Base-by-base conservation (phyloP, 805 yeast species). In the Metschnikowia gelsemii region DNA sequence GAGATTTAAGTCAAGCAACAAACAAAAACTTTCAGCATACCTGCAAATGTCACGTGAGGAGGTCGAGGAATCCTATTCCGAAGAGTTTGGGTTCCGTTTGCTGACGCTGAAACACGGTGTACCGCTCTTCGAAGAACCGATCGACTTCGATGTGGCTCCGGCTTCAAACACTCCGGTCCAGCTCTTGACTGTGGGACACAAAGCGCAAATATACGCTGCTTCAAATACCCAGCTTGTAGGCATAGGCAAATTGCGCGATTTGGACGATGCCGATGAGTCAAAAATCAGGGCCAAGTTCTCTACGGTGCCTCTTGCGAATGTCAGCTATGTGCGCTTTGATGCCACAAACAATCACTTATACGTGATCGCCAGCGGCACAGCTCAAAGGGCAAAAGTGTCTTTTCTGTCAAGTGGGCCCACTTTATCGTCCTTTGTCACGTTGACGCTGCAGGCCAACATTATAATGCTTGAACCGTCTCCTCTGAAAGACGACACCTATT, bases 51-150 rank as follows among this genome's bases (percentile, higher is more conserved):
- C 37, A 24, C 33, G 39, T 20, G 35, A 27, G 17, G 54, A 50
- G 23, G 37, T 50, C 5, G 49, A 45, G 20, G 55, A 51, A 38
- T 23, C 32, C 5, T 34, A 53, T 5, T 63, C 73, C 4, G 73
- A 70, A 43, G 73, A 70, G 48, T 62, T 70, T 44, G 78, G 78
- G 5, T 75, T 73, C 59, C 71, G 67, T 24, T 50, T 73, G 14
- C 70, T 68, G n/a, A 45, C 62, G 5, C 45, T 48, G 9, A 65
- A 57, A 37, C 52, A 59, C 12, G 76, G 73, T 2, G 32, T 47
- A 16, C 35, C 25, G n/a, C 45, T 58, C 2, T 52, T 56, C 20
- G 48, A 48, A 43, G 14, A 41, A 57, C 38, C 73, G 65, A 13
- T 71, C 46, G 58, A 63, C 58, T 38, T 58, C 32, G 29, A 33